Evolutionary conservation across 2,329 filamentous ascomycete genomes (phyloP).

Genomic region (Penicillium sp.): DNA sequence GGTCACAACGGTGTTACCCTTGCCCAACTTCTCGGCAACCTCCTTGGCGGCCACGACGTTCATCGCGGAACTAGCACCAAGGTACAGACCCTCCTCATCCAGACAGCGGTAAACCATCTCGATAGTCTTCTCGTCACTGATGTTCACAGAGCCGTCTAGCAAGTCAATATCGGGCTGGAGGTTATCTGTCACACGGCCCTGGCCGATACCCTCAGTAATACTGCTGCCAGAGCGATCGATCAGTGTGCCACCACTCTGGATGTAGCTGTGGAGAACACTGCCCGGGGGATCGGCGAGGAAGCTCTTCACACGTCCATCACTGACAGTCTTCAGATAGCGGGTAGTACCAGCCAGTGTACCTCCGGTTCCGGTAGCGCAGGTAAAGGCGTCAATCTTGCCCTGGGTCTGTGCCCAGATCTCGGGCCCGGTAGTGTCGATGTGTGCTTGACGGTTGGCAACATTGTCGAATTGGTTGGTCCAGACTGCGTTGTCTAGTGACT

Average conservation of each 20-base stretch:
- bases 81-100: slow-evolving; percentile 91
- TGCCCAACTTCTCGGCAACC: slow-evolving; percentile 84
- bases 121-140: slow-evolving; percentile 90
- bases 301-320: slow-evolving; percentile 73
- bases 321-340: slow-evolving; percentile 80
- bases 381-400: slow-evolving; percentile 88
- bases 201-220: slow-evolving; percentile 97
- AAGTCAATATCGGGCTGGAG: slow-evolving; percentile 78
- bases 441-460: slow-evolving; percentile 84
- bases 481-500: slow-evolving; percentile 77
- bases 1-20: slow-evolving; percentile 87
- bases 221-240: slow-evolving; percentile 77
- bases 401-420: slow-evolving; percentile 94
- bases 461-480: slow-evolving; percentile 99
- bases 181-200: slow-evolving; percentile 96
- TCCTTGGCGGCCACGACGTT: slow-evolving; percentile 96
- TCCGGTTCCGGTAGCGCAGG: slow-evolving; percentile 88
- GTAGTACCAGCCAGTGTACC: slow-evolving; percentile 89
- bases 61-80: slow-evolving; percentile 87
- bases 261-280: slow-evolving; percentile 88
- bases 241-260: slow-evolving; percentile 78
- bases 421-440: slow-evolving; percentile 94
- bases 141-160: slow-evolving; percentile 78
- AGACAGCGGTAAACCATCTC: slow-evolving; percentile 97
- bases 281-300: slow-evolving; percentile 94